Evolutionary conservation across 2,329 filamentous ascomycete genomes (phyloP).

Genomic region (Paramyrothecium sp.): DNA sequence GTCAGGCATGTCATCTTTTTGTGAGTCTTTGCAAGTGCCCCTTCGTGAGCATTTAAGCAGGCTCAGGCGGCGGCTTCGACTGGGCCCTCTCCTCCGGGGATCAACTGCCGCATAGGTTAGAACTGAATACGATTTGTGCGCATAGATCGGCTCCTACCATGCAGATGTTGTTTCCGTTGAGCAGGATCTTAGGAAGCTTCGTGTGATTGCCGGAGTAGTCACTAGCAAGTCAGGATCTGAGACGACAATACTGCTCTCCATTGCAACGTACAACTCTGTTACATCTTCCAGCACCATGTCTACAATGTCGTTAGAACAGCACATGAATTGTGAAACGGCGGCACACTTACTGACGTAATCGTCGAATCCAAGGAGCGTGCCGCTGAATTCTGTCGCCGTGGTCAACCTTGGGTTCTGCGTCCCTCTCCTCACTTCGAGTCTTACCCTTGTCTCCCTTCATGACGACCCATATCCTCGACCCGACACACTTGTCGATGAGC

Average conservation of each 20-base stretch:
- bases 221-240: slow-evolving; percentile 45
- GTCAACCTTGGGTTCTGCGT: slow-evolving; percentile 8
- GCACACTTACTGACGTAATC: slow-evolving; percentile 95
- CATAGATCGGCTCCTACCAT: slow-evolving; percentile 66
- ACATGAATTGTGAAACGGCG: not conserved
- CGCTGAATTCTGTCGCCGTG: slow-evolving; percentile 75
- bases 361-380: slow-evolving; percentile 92
- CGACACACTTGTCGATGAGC: slow-evolving; percentile 98
- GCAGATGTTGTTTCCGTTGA: slow-evolving; percentile 99
- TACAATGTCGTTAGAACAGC: slow-evolving; percentile 36
- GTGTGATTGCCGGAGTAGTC: slow-evolving; percentile 87
- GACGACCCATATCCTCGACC: slow-evolving; percentile 95
- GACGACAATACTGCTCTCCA: not conserved
- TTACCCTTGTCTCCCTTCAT: slow-evolving; percentile 99
- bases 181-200: slow-evolving; percentile 88
- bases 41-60: not conserved
- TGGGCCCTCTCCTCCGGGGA: slow-evolving; percentile 75
- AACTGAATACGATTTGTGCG: not conserved
- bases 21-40: no score
- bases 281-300: slow-evolving; percentile 99
- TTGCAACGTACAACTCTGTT: slow-evolving; percentile 77
- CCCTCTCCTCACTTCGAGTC: not conserved
- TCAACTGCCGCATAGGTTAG: slow-evolving; percentile 53
- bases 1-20: no score
- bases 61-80: slow-evolving; percentile 26